Evolutionary conservation across 2,329 filamentous ascomycete genomes (phyloP), one percentile per base, ranked within the genome.

Genomic region (Microascus cirrosus): DNA sequence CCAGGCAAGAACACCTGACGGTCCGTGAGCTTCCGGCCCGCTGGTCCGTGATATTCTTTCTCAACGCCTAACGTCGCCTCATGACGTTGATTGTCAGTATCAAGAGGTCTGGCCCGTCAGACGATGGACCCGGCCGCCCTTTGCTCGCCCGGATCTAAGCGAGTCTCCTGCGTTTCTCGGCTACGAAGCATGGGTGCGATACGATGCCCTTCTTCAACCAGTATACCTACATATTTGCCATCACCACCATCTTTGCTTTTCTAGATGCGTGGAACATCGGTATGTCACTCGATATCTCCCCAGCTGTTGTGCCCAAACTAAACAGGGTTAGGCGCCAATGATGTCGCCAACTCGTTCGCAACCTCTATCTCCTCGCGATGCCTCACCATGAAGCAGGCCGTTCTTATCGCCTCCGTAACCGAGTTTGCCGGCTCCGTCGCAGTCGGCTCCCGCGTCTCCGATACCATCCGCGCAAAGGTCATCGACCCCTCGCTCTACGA

Each of bases 231-330:
- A 71, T 83, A 59, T 82, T 83, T 66, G 78, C 73, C 63, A 74
- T 83, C 58, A 78, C 77, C 61, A 75, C 76, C 24, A 70, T 82
- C 58, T 82, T 83, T 67, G 77, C 80, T 32, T 74, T 80, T 58
- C 74, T 83, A 34, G 80, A 83, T 68, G 79, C 79, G 22, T 83
- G 76, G 76, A 83, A 83, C 66, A 83, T 82, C 61, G 80, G 80
- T 74, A 60, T 59, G 70, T 63, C 15, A n/a, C 18, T 5, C 11
- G 18, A 6, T n/a, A 13, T 18, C 39, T 45, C 8, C 13, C 39
- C 13, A 15, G 54, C 60, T 60, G 60, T 20, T 7, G 8, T n/a
- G 28, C 22, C 11, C 54, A 55, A 20, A 42, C 56, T 7, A 18
- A 8, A 12, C n/a, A 39, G 8, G 32, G 5, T 4, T 34, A 76